A percentile compares a stretch with the other conserved stretches of the same genome.
Conservation (phyloP, 306 rosid species). For the Phaseolus lunatus region DNA sequence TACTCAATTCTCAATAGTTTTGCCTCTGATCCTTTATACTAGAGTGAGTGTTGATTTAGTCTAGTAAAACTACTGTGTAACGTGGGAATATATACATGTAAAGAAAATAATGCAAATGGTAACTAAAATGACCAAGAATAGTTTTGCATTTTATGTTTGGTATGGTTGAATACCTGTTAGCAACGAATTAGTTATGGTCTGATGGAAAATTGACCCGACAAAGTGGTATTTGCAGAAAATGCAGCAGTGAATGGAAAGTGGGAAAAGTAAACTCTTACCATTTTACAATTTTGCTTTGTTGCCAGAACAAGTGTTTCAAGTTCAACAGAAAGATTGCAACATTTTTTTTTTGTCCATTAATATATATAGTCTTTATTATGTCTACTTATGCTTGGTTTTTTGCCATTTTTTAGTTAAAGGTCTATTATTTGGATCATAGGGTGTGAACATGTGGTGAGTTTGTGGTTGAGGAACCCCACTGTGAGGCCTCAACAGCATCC, state of each 20-base stretch:
- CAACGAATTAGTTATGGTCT: neutral
- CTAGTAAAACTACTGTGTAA: neutral
- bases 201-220: conserved; percentile 1
- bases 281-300: neutral
- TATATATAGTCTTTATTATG: neutral
- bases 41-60: neutral
- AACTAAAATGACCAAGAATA: conserved; percentile 5
- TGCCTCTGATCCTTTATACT: neutral
- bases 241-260: neutral
- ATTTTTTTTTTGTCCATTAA: neutral
- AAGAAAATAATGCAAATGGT: neutral
- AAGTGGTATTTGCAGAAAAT: conserved; percentile 10
- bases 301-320: conserved; percentile 24
- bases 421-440: neutral
- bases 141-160: conserved; percentile 25
- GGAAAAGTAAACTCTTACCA: neutral
- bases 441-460: neutral
- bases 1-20: neutral
- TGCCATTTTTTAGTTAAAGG: neutral
- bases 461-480: conserved; percentile 40
- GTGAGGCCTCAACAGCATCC: conserved; percentile 22
- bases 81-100: no score
- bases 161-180: neutral
- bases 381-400: neutral
- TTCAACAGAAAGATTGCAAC: neutral